Percentiles rank a stretch among this genome's conserved stretches.
phyloP scores from a whole-genome alignment of 1,139 yeast genomes.

The Hyphopichia fennica region DNA sequence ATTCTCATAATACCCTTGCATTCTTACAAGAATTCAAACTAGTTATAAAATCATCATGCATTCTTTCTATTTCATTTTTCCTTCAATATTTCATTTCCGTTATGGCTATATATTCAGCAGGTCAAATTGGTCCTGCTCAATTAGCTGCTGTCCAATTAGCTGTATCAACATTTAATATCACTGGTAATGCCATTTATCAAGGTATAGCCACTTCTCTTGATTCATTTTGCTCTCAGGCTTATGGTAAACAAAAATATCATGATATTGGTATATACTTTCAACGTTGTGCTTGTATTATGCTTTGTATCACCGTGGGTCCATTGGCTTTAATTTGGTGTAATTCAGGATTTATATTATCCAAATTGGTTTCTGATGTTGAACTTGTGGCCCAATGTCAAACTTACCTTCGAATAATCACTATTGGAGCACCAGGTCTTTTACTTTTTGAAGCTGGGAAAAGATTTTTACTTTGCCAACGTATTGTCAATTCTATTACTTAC shows the following conservation, averaged over 20 bases:
- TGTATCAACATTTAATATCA: conserved; percentile 21
- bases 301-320: conserved; percentile 21
- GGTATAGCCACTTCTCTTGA: conserved; percentile 45
- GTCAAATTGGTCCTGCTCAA: conserved; percentile 17
- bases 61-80: conserved; percentile 19
- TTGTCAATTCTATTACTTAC: conserved; percentile 40
- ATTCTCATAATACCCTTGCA: no score
- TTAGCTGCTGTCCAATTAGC: conserved; percentile 21
- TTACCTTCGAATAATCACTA: conserved; percentile 28
- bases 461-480: conserved; percentile 38
- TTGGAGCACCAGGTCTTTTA: conserved; percentile 37
- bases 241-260: conserved; percentile 30
- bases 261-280: conserved; percentile 39
- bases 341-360: conserved; percentile 23
- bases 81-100: conserved; percentile 19
- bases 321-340: conserved; percentile 35
- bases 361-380: conserved; percentile 29
- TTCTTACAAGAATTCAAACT: conserved; percentile 11
- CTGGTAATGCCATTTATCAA: conserved; percentile 22
- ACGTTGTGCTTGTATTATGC: conserved; percentile 26
- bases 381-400: conserved; percentile 28
- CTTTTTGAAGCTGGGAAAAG: conserved; percentile 43
- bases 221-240: conserved; percentile 41
- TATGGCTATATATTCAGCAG: conserved; percentile 18
- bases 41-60: conserved; percentile 17